A percentile compares a stretch with the other conserved stretches of the same genome.
phyloP scores from a whole-genome alignment of 495 filamentous ascomycete genomes.

The Penicillium antarcticum region DNA sequence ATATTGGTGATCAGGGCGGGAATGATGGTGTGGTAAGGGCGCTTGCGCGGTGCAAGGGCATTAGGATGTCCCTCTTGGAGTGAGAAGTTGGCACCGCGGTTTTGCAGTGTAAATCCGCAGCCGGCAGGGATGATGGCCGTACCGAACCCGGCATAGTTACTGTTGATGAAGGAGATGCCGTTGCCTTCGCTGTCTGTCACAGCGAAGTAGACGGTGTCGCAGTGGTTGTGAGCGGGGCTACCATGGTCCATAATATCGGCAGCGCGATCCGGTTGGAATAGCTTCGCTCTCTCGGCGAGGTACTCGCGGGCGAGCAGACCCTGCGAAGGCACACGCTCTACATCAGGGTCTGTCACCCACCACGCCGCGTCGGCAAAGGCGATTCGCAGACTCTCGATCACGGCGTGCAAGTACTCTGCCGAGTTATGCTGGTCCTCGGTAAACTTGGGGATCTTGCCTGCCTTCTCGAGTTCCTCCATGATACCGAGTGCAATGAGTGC shows the following conservation, averaged over 20 bases:
- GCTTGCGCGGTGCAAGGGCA: slow-evolving; percentile 71
- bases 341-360: slow-evolving; percentile 83
- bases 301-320: slow-evolving; percentile 60
- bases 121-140: slow-evolving; percentile 76
- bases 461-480: slow-evolving; percentile 75
- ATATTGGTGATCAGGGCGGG: slow-evolving; percentile 82
- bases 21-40: slow-evolving; percentile 98
- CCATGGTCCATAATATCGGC: slow-evolving; percentile 60
- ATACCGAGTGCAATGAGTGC: slow-evolving; percentile 93
- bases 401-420: slow-evolving; percentile 75
- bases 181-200: slow-evolving; percentile 79
- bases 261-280: slow-evolving; percentile 61
- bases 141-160: slow-evolving; percentile 89
- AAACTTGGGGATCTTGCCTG: slow-evolving; percentile 69
- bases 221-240: slow-evolving; percentile 63
- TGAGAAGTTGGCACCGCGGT: slow-evolving; percentile 83
- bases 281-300: slow-evolving; percentile 63
- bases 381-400: slow-evolving; percentile 88
- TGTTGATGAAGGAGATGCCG: slow-evolving; percentile 94
- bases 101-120: slow-evolving; percentile 92
- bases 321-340: slow-evolving; percentile 59
- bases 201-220: slow-evolving; percentile 93
- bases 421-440: slow-evolving; percentile 68
- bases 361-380: slow-evolving; percentile 87
- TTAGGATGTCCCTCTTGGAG: slow-evolving; percentile 72